Evolutionary conservation across 805 yeast species (phyloP), one percentile per base, ranked within the genome.

Genomic region (Kazachstania africana): DNA sequence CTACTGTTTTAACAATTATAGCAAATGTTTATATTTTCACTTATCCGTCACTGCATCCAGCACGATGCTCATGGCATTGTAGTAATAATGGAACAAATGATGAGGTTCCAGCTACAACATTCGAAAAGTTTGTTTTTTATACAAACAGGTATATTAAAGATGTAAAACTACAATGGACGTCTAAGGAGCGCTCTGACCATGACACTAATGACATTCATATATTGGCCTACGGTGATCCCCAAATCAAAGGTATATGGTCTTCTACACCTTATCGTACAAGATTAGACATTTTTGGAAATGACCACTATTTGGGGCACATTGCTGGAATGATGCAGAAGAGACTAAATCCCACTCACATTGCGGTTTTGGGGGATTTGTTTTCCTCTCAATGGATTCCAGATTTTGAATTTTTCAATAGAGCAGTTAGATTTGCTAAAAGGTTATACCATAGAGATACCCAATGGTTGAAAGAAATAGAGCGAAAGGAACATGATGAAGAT

Each of bases 311-410:
- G 37, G 93, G 94, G 2, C 96, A 87, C 46, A 77, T 88, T 16
- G 84, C 78, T 53, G 45, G 55, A 3, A 67, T 70, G 5, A 75
- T 88, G 80, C 67, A 69, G 40, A 47, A 50, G 8, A 58, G 87
- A 38, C 57, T 83, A 36, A 39, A 63, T 1, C 98, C 98, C 1
- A 67, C 77, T 15, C 84, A 77, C 54, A 88, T 82, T 12, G 81
- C 82, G 0, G 94, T 87, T 0, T 68, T 91, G 73, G 98, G 98
- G 3, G 98, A 91, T 55, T 64, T 84, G 43, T 75, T 91, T 38
- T 81, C 94, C 9, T 78, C 91, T 6, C 98, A 91, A 60, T 91
- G 98, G 97, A 84, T 91, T 40, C 65, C 68, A 24, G 95, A 85
- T 55, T 68, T 75, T 12, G 97, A 88, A 54, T 91, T 83, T 55